These are phyloP conservation scores for Fusarium keratoplasticum DNA, from an alignment of 2,329 filamentous ascomycete genomes.

Conservation along the genomic window DNA sequence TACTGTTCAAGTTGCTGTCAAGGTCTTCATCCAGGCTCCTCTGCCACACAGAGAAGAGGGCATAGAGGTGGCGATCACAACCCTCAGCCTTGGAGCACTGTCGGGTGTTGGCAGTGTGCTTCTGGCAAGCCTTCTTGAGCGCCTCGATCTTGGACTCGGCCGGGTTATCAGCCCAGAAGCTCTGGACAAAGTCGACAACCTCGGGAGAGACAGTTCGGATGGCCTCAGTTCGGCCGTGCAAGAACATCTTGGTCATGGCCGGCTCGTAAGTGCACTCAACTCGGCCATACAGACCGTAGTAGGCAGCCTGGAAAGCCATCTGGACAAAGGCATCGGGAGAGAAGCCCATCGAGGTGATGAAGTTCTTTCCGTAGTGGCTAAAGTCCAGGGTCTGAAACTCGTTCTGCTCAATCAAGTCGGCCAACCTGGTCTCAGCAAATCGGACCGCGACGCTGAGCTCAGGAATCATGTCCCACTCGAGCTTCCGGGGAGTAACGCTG, in stretches of 20 bases:
- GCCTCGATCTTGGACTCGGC: slow-evolving; percentile 86
- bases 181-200: slow-evolving; percentile 87
- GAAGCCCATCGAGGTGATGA: slow-evolving; percentile 96
- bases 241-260: slow-evolving; percentile 95
- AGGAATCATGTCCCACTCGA: slow-evolving; percentile 97
- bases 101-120: slow-evolving; percentile 82
- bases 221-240: slow-evolving; percentile 95
- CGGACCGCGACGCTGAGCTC: slow-evolving; percentile 91
- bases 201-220: slow-evolving; percentile 87
- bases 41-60: slow-evolving; percentile 95
- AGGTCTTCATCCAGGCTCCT: slow-evolving; percentile 78
- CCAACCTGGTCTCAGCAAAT: slow-evolving; percentile 93
- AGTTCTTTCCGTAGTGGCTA: slow-evolving; percentile 90
- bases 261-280: slow-evolving; percentile 97
- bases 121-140: slow-evolving; percentile 83
- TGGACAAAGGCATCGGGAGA: slow-evolving; percentile 98
- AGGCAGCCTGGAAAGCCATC: slow-evolving; percentile 98
- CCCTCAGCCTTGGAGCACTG: slow-evolving; percentile 91
- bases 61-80: slow-evolving; percentile 93
- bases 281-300: slow-evolving; percentile 94
- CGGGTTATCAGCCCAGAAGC: slow-evolving; percentile 94
- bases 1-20: slow-evolving; percentile 65
- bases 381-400: slow-evolving; percentile 96
- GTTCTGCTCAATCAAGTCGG: slow-evolving; percentile 95
- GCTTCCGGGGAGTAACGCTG: slow-evolving; percentile 91